Percentiles rank a stretch among this genome's conserved stretches.
These are phyloP conservation scores for Globisporangium splendens DNA, from an alignment of 352 stramenopile species.

Conservation along the genomic window DNA sequence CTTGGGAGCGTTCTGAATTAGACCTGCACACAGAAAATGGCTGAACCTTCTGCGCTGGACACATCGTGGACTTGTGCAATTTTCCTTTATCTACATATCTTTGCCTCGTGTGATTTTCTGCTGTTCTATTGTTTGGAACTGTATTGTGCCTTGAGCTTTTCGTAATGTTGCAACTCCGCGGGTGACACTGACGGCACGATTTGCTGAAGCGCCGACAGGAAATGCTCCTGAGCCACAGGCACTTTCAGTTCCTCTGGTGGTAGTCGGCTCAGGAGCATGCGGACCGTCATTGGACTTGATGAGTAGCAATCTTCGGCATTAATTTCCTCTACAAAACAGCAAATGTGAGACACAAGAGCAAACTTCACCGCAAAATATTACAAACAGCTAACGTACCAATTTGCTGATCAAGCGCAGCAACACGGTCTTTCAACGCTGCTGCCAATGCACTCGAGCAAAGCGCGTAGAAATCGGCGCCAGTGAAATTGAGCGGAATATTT, in stretches of 20 bases:
- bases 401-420: constrained; percentile 55
- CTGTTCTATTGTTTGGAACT: constrained; percentile 46
- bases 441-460: constrained; percentile 74
- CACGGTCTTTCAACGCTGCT: constrained; percentile 74
- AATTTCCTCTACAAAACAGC: constrained; percentile 39
- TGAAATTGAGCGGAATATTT: constrained; percentile 70
- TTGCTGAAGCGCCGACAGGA: constrained; percentile 46
- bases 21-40: no score
- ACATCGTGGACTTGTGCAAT: neutral
- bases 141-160: constrained; percentile 85
- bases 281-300: constrained; percentile 63
- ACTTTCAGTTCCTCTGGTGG: constrained; percentile 59
- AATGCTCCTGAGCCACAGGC: constrained; percentile 49
- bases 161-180: constrained; percentile 85
- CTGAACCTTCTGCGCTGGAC: neutral
- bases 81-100: neutral
- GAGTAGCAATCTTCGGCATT: constrained; percentile 82
- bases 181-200: constrained; percentile 84
- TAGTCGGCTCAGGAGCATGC: constrained; percentile 62
- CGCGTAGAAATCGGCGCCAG: constrained; percentile 82
- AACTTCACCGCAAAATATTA: neutral
- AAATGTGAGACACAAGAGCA: constrained; percentile 1
- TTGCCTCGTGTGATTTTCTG: neutral
- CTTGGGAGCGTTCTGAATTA: neutral
- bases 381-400: constrained; percentile 37